These are phyloP conservation scores for Torulaspora franciscae DNA, from an alignment of 805 yeast genomes.

Conservation along the genomic window DNA sequence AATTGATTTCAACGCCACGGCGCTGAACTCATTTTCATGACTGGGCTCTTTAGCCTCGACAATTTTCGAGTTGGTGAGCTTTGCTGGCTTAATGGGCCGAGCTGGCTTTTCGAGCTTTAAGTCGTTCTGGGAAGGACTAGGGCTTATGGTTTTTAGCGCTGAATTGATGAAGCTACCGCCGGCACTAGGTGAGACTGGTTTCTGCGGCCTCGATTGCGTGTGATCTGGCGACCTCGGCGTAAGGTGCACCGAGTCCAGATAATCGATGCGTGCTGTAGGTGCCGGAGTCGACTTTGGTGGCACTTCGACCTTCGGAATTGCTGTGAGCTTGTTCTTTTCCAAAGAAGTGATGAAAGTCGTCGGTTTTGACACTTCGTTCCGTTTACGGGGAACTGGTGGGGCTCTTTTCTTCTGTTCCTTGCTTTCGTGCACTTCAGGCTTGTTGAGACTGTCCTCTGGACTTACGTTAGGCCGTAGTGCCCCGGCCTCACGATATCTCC, in stretches of 20 bases:
- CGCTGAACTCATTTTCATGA: background rate
- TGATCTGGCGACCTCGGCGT: constrained; percentile 5
- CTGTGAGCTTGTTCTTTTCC: constrained; percentile 21
- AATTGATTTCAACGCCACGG: constrained; percentile 8
- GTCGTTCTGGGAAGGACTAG: constrained; percentile 1
- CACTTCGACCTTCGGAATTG: background rate
- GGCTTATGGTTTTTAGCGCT: constrained; percentile 13
- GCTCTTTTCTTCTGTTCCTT: background rate
- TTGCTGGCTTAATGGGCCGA: constrained; percentile 15
- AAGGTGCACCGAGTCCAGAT: constrained; percentile 23
- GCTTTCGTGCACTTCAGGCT: background rate
- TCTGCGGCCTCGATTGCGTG: background rate
- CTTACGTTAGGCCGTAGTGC: background rate
- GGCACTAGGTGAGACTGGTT: background rate
- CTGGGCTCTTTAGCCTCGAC: background rate
- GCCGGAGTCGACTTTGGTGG: background rate
- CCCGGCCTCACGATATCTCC: background rate
- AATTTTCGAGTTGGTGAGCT: background rate
- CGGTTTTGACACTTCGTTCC: constrained; percentile 1
- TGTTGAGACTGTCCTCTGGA: background rate
- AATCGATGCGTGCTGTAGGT: constrained; percentile 14
- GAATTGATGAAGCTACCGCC: constrained; percentile 23
- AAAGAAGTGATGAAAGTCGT: constrained; percentile 19
- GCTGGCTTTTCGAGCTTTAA: constrained; percentile 12
- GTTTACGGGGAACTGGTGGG: constrained; percentile 15